phyloP scores from a whole-genome alignment of 805 yeast species.

The Citeromyces nyonsensis region DNA sequence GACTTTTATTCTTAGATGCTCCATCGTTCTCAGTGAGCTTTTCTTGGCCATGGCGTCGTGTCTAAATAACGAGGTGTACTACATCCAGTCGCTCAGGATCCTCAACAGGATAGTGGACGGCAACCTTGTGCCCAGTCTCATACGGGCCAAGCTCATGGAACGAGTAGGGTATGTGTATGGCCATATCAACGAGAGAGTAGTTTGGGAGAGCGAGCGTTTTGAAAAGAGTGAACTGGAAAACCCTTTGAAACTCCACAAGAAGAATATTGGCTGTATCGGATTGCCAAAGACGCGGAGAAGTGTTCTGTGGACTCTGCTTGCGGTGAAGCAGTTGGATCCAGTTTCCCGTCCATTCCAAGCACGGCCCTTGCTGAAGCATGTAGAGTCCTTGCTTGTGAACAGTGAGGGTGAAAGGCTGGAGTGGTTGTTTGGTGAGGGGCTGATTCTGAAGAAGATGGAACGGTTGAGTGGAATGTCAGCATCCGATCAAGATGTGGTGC shows the following conservation, averaged over 20 bases:
- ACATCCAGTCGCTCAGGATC: constrained; percentile 26
- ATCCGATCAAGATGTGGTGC: no score
- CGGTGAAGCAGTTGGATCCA: constrained; percentile 57
- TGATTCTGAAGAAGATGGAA: no score
- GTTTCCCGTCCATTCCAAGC: constrained; percentile 4
- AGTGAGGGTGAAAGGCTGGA: no score
- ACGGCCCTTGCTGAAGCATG: no score
- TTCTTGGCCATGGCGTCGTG: constrained; percentile 27
- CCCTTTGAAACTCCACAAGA: constrained; percentile 14
- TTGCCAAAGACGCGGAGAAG: constrained; percentile 56
- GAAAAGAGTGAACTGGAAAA: constrained; percentile 2
- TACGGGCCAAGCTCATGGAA: constrained; percentile 20
- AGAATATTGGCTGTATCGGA: constrained; percentile 27
- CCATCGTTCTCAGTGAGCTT: constrained; percentile 58
- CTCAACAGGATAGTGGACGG: constrained; percentile 26
- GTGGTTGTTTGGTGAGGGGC: no score
- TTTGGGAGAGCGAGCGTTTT: not conserved
- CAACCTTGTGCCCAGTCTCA: constrained; percentile 27
- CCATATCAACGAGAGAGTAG: constrained; percentile 9
- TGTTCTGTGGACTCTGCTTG: constrained; percentile 59
- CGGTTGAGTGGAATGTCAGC: no score
- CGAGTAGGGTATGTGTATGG: constrained; percentile 16
- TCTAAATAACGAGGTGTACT: constrained; percentile 27
- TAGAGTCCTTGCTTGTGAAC: no score
- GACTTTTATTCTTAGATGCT: constrained; percentile 55